Percentiles rank a stretch among this genome's conserved stretches.
These are phyloP conservation scores for Penicillium daleae DNA, from an alignment of 495 filamentous ascomycete genomes.

Conservation along the genomic window DNA sequence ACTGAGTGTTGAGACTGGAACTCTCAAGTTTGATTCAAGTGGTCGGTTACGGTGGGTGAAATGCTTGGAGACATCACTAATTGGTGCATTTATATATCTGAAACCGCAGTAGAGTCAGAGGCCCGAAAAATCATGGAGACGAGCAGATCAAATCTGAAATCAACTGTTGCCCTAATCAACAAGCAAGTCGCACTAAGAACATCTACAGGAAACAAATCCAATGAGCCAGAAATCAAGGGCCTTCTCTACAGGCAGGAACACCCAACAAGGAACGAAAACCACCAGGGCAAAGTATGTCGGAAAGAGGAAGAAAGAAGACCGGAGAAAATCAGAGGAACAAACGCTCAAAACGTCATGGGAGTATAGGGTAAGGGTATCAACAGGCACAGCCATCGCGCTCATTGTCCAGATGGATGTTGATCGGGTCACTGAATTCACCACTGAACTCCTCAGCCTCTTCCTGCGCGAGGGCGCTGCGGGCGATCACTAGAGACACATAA, in stretches of 20 bases:
- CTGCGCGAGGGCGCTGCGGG: conserved; percentile 90
- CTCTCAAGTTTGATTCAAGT: neutral
- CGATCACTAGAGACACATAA: conserved; percentile 70
- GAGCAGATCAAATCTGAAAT: neutral
- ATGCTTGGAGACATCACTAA: neutral
- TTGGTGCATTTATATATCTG: neutral
- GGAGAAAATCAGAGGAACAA: conserved; percentile 21
- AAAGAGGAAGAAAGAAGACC: conserved; percentile 16
- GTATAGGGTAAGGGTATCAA: conserved; percentile 50
- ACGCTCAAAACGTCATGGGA: conserved; percentile 34
- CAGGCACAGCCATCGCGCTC: conserved; percentile 92
- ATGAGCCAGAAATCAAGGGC: conserved; percentile 16
- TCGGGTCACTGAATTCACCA: conserved; percentile 94
- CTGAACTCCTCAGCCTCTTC: conserved; percentile 93
- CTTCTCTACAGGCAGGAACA: conserved; percentile 27
- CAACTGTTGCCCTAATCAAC: neutral
- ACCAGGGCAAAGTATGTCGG: conserved; percentile 18
- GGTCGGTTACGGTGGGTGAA: neutral
- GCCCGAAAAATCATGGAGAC: neutral
- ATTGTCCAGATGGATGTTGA: conserved; percentile 93
- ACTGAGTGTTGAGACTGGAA: neutral
- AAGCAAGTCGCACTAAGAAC: conserved; percentile 9
- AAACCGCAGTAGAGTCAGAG: neutral
- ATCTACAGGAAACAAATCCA: conserved; percentile 27
- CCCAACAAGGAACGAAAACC: conserved; percentile 16